These are phyloP conservation scores for Starmerella apicola DNA, from an alignment of 805 yeast species.

Conservation along the genomic window DNA sequence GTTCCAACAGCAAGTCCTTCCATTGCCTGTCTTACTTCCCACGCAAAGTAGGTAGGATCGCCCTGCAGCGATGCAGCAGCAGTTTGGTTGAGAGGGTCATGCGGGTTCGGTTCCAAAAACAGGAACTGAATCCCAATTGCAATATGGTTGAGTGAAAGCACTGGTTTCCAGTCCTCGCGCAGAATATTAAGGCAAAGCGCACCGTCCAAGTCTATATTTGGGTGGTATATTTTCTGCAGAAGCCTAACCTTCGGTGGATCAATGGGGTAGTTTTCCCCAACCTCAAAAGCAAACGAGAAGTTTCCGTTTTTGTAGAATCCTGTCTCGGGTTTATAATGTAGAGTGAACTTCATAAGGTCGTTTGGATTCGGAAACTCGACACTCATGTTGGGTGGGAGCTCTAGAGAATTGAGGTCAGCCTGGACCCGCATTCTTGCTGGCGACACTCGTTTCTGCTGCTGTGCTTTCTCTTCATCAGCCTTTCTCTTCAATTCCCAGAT, in stretches of 20 bases:
- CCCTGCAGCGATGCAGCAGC: conserved; percentile 51
- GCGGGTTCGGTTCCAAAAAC: conserved; percentile 81
- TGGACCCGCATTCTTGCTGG: conserved; percentile 69
- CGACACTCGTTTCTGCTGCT: conserved; percentile 28
- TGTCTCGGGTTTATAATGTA: conserved; percentile 51
- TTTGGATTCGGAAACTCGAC: conserved; percentile 39
- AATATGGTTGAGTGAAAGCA: conserved; percentile 65
- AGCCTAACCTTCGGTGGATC: conserved; percentile 83
- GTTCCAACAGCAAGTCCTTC: conserved; percentile 53
- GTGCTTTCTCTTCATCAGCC: conserved; percentile 35
- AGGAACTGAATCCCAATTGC: conserved; percentile 75
- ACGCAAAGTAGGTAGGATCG: conserved; percentile 37
- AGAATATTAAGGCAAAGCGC: conserved; percentile 84
- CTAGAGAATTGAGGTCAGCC: conserved; percentile 58
- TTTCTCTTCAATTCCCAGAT: conserved; percentile 49
- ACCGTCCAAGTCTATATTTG: conserved; percentile 83
- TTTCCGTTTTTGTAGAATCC: conserved; percentile 60
- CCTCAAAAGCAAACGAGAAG: conserved; percentile 55
- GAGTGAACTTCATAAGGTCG: conserved; percentile 49
- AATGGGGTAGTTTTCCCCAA: conserved; percentile 71
- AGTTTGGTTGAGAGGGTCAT: conserved; percentile 85
- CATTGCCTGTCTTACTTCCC: conserved; percentile 53
- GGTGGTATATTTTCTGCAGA: conserved; percentile 67
- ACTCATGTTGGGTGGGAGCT: conserved; percentile 45
- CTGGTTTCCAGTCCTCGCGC: conserved; percentile 95